Evolutionary conservation across 202 grass and related monocot species (phyloP).

Genomic region (Hordeum pubiflorum): DNA sequence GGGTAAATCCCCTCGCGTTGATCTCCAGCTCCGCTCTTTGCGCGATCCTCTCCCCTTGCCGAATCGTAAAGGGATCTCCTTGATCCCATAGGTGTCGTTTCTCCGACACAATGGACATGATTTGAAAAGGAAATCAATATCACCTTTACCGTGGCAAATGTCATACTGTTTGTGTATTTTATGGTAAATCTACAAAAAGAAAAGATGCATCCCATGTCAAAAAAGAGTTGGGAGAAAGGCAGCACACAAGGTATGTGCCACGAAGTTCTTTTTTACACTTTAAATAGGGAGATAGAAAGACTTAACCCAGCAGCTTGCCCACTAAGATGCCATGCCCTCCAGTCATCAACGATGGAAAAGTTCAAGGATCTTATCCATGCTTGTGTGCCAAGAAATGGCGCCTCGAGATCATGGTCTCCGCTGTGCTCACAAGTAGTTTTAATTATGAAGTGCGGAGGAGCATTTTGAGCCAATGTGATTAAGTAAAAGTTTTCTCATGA

Average conservation of each 20-base stretch:
- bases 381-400: constrained; percentile 40
- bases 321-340: constrained; percentile 41
- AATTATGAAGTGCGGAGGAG: background rate
- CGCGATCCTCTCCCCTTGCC: too few relatives aligned
- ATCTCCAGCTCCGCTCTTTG: too few relatives aligned
- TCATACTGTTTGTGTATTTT: constrained; percentile 35
- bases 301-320: constrained; percentile 39
- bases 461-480: too few relatives aligned
- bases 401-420: constrained; percentile 31
- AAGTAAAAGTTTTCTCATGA: too few relatives aligned
- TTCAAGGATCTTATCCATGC: constrained; percentile 6
- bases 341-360: constrained; percentile 32
- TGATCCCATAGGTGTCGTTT: too few relatives aligned
- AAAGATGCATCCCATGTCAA: background rate
- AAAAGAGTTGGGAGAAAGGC: too few relatives aligned
- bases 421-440: background rate
- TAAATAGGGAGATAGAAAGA: background rate
- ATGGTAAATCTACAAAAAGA: constrained; percentile 29
- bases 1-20: too few relatives aligned
- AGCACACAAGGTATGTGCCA: too few relatives aligned
- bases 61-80: too few relatives aligned
- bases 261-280: background rate
- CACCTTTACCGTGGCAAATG: constrained; percentile 58
- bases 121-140: background rate
- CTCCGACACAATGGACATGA: too few relatives aligned